Conservation (phyloP, 164 flowering plant species). For the Santalum album region DNA sequence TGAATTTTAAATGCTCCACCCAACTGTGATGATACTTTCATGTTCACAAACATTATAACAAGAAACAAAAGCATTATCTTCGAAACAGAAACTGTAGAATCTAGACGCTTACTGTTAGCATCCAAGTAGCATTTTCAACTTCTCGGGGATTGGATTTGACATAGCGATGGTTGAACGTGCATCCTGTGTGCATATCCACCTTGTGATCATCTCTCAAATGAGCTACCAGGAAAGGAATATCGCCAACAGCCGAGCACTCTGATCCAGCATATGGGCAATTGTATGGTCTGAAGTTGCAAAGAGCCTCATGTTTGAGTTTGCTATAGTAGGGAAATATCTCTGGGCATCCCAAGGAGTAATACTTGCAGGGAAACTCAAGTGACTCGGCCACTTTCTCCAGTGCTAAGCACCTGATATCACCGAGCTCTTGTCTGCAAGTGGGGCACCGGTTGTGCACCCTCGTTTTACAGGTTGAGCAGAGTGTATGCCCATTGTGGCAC, state of each 20-base stretch:
- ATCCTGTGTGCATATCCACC: slow-evolving; percentile 94
- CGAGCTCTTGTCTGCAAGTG: slow-evolving; percentile 67
- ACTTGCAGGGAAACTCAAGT: slow-evolving; percentile 65
- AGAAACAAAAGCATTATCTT: no score
- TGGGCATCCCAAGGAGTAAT: slow-evolving; percentile 48
- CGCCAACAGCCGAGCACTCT: slow-evolving; percentile 76
- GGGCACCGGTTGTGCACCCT: slow-evolving; percentile 66
- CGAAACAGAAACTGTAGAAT: no score
- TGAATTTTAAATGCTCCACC: no score
- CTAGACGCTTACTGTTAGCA: slow-evolving; percentile 91
- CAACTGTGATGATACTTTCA: no score
- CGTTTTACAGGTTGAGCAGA: slow-evolving; percentile 65
- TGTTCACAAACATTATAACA: no score
- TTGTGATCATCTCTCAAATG: slow-evolving; percentile 93
- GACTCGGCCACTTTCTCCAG: slow-evolving; percentile 76
- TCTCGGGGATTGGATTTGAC: slow-evolving; percentile 92
- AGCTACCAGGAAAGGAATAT: slow-evolving; percentile 73
- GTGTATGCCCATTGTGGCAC: slow-evolving; percentile 72
- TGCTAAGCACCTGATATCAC: slow-evolving; percentile 67
- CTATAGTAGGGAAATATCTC: slow-evolving; percentile 68
- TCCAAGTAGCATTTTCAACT: slow-evolving; percentile 95
- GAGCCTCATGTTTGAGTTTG: slow-evolving; percentile 57
- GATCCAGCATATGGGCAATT: slow-evolving; percentile 83
- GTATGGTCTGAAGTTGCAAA: slow-evolving; percentile 65
- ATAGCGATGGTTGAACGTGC: slow-evolving; percentile 90